Percentiles rank a stretch among this genome's conserved stretches.
These are phyloP conservation scores for Paecilomyces niveus DNA, from an alignment of 2,329 filamentous ascomycete genomes.

Conservation along the genomic window DNA sequence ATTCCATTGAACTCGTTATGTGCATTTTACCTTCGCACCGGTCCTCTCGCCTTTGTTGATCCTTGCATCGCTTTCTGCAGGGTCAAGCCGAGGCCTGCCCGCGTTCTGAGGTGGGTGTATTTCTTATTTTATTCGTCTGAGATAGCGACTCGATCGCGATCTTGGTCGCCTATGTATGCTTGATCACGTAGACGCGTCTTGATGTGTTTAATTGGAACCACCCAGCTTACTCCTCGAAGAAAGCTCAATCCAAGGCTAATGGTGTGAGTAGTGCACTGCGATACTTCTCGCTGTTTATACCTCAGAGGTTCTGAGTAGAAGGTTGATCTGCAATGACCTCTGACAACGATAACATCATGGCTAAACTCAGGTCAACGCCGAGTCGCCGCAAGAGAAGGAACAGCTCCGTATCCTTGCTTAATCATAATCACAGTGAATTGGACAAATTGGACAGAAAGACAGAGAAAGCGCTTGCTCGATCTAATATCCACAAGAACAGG, in stretches of 20 bases:
- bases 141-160: background rate
- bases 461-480: background rate
- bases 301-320: background rate
- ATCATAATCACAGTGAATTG: background rate
- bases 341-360: background rate
- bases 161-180: background rate
- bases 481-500: background rate
- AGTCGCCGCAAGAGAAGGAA: conserved; percentile 19
- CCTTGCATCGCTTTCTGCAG: background rate
- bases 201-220: background rate
- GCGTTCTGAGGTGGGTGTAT: background rate
- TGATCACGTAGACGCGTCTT: background rate
- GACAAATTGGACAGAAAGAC: background rate
- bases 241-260: background rate
- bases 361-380: conserved; percentile 18
- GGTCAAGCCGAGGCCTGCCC: background rate
- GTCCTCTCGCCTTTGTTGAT: background rate
- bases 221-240: background rate
- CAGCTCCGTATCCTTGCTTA: conserved; percentile 11
- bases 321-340: background rate
- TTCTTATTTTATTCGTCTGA: background rate
- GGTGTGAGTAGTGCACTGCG: background rate
- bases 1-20: background rate
- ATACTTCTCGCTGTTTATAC: background rate
- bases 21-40: background rate